Base-by-base conservation (phyloP, 768 basidiomycete species). In the Tricholoma sp. region DNA sequence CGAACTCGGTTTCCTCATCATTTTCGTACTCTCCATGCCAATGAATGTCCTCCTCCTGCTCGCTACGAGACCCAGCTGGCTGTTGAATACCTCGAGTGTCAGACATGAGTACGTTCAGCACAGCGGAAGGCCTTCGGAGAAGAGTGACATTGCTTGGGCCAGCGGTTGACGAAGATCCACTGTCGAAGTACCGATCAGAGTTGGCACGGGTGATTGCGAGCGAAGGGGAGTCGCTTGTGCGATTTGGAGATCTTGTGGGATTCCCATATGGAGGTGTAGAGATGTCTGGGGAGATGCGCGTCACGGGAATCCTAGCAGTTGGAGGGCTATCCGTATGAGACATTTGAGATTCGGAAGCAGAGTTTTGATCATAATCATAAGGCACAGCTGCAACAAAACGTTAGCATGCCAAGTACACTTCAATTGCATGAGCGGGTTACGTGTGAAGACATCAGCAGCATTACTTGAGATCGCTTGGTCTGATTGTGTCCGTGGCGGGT, bases 1-100 rank as follows among this genome's bases (percentile, higher is more conserved):
- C 85, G 67, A 93, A 97, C n/a, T 86, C 80, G 61, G 80, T 80
- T 52, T 83, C 84, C 55, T 88, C 83, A 12, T 84, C 83, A 50
- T 90, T 86, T 31, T 68, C 73, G 8, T 74, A 74, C 18, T 79
- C 75, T 7, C 79, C 78, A 9, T 58, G 54, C 64, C 75, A 80
- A 37, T 71, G 74, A 22, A 80, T 80, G 4, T 77, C 78, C 5
- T 77, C 78, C 19, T 73, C 76, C 10, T 80, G 78, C 24, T 76
- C 80, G n/a, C 19, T 41, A 24, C 37, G 35, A 22, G 52, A 14
- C 31, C 16, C 31, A 16, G 29, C 47, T 27, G 46, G 2, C 8
- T 50, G 47, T 18, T 54, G 60, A 7, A 19, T n/a, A n/a, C 34
- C 37, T 18, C 54, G 59, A 18, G 56, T 47, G 11, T 60, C 60